Evolutionary conservation across 768 basidiomycete genomes (phyloP), one percentile per base, ranked within the genome.

Genomic region (Suillus subaureus): DNA sequence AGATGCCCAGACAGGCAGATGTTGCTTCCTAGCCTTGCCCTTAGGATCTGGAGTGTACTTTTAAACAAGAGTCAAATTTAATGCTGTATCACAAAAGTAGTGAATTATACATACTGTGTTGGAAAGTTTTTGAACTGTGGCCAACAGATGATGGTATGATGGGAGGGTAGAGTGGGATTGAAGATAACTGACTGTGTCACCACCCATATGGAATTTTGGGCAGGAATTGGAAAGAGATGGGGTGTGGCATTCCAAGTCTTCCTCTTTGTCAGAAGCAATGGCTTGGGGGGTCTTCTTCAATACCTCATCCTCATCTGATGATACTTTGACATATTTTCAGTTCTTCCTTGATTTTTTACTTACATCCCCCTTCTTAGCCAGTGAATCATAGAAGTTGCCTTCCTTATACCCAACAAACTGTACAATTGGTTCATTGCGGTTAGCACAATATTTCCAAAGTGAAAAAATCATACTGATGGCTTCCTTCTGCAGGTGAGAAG

Each of bases 1-100:
- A 47, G 45, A 47, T 47, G 45, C n/a, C 45, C 45, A 47, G n/a
- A n/a, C n/a, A 47, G 45, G n/a, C n/a, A 47, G 45, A 47, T 47
- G n/a, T 47, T 47, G 45, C n/a, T 47, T 47, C 12, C 45, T 47
- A 23, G 45, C 45, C n/a, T 47, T 23, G n/a, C 45, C 45, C n/a
- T 47, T 47, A 47, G 11, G n/a, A 47, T 47, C 45, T 6, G 12
- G n/a, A 23, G 45, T 47, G 3, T 47, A 12, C n/a, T n/a, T 47
- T 47, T 47, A 0, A 47, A 47, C 23, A 47, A n/a, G 4, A 47
- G 45, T n/a, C 21, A 47, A 47, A 23, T 47, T 47, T 12, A 47
- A 4, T 47, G 45, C 4, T 47, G 45, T 12, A 47, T 47, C 9
- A 47, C 4, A 47, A 6, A n/a, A 47, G 4, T 47, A 23, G 1